Conservation (phyloP, 2,329 filamentous ascomycete species). For the Nemania sp. region DNA sequence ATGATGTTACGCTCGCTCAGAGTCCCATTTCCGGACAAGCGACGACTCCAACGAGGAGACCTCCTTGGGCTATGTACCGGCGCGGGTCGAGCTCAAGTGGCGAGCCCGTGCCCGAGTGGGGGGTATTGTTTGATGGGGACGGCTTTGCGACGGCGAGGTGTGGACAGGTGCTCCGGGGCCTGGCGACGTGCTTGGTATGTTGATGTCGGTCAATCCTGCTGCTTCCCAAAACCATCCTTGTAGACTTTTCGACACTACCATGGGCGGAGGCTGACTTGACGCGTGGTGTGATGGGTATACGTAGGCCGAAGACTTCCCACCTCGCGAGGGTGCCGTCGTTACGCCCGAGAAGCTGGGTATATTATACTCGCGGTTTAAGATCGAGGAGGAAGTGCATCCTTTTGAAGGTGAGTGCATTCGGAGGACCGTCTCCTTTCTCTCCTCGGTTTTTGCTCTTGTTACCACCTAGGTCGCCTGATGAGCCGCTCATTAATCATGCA, state of each 20-base stretch:
- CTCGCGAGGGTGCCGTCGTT: slow-evolving; percentile 71
- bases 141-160: slow-evolving; percentile 71
- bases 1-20: slow-evolving; percentile 26
- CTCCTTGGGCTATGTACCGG: slow-evolving; percentile 22
- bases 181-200: slow-evolving; percentile 74
- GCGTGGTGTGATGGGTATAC: background rate
- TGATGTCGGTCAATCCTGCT: background rate
- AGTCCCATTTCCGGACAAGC: slow-evolving; percentile 10
- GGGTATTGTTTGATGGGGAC: slow-evolving; percentile 69
- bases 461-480: background rate
- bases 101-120: slow-evolving; percentile 60
- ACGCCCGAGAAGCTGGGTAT: slow-evolving; percentile 74
- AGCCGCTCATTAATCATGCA: background rate
- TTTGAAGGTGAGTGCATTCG: slow-evolving; percentile 62
- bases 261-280: background rate
- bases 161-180: slow-evolving; percentile 71
- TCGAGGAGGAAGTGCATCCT: slow-evolving; percentile 69
- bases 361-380: slow-evolving; percentile 71
- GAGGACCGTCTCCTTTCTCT: background rate
- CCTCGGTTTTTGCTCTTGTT: no score
- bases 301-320: slow-evolving; percentile 71
- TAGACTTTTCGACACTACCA: background rate
- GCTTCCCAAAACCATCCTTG: background rate
- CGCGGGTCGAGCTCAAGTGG: slow-evolving; percentile 20
- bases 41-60: slow-evolving; percentile 11